Evolutionary conservation across 768 basidiomycete genomes (phyloP).

Genomic region (Serendipita sp.): DNA sequence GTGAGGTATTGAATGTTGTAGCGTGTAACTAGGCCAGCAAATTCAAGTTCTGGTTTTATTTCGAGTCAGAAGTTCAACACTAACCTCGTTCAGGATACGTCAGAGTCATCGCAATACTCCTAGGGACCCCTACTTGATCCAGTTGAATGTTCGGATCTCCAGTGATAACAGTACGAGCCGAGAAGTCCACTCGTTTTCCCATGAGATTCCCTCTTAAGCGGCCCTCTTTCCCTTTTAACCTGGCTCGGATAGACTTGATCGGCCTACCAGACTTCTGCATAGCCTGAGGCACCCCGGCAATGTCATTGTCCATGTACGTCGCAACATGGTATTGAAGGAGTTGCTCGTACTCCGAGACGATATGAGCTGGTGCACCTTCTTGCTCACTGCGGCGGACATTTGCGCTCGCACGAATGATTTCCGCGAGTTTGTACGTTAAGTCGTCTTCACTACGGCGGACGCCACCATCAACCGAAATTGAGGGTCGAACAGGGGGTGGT

Average conservation of each 20-base stretch:
- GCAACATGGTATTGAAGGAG: constrained; percentile 98
- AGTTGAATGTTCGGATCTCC: constrained; percentile 94
- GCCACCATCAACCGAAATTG: constrained; percentile 93
- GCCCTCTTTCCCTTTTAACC: constrained; percentile 97
- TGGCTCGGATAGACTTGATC: constrained; percentile 94
- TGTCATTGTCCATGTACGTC: constrained; percentile 99
- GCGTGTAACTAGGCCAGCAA: constrained; percentile 55
- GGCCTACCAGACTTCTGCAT: constrained; percentile 94
- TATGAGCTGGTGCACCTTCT: constrained; percentile 91
- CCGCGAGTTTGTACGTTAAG: constrained; percentile 92
- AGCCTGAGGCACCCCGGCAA: constrained; percentile 94
- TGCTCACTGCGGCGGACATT: constrained; percentile 86
- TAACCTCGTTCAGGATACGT: constrained; percentile 92
- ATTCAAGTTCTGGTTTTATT: not conserved
- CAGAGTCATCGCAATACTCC: constrained; percentile 90
- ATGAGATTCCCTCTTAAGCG: constrained; percentile 94
- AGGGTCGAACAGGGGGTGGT: constrained; percentile 93
- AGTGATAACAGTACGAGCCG: constrained; percentile 96
- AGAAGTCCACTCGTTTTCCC: constrained; percentile 99
- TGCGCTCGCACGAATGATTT: constrained; percentile 89
- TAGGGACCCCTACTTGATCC: constrained; percentile 94
- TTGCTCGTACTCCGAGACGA: constrained; percentile 92
- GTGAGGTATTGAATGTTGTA: constrained; percentile 93
- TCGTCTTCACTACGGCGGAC: constrained; percentile 96
- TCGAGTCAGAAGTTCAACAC: constrained; percentile 12